Base-by-base conservation (phyloP, 108 stramenopile species). In the Craspedostauros australis region DNA sequence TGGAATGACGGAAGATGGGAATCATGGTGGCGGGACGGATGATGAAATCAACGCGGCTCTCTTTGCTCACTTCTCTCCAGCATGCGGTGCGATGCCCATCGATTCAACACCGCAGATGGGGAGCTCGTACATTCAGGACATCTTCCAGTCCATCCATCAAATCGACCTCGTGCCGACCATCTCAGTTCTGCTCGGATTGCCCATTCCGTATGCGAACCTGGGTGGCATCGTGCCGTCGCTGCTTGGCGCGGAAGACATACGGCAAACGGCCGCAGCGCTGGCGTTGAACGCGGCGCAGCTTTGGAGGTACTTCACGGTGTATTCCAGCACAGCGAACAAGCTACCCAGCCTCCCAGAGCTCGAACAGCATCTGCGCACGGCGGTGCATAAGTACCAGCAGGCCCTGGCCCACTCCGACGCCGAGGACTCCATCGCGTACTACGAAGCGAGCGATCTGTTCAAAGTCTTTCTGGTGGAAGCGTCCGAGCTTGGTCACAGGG, bases 1-100 rank as follows among this genome's bases (percentile, higher is more conserved):
- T 66, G 98, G 98, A 5, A 99, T 99, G 98, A 99, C 98, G 9
- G 91, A 92, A 57, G 94, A 91, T 54, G 98, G 98, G 22, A 96
- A 99, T 67, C 98, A 99, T 66, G 98, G 98, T 11, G 98, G 98
- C 9, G 96, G 95, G 15, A 80, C 88, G 16, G 74, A 81, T n/a
- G 93, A 96, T 25, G 98, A 99, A 65, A 74, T 80, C 15, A 82
- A 84, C 46, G 96, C 98, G 5, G 96, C 90, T 9, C 73, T 98
- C 5, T 91, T 98, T 56, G 82, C 80, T 7, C 94, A 91, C 66
- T 80, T 82, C 46, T 84, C 82, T 18, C 77, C 80, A 7, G 82
- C 77, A 5, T 85, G 80, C 51, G 70, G 64, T 11, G 71, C 61
- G 7, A 54, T 52, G 26, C 32, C 46, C 32, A 28, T 60, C 27